Evolutionary conservation across 306 rosid genomes (phyloP), one percentile per base, ranked within the genome.

Genomic region (Aeschynomene evenia): DNA sequence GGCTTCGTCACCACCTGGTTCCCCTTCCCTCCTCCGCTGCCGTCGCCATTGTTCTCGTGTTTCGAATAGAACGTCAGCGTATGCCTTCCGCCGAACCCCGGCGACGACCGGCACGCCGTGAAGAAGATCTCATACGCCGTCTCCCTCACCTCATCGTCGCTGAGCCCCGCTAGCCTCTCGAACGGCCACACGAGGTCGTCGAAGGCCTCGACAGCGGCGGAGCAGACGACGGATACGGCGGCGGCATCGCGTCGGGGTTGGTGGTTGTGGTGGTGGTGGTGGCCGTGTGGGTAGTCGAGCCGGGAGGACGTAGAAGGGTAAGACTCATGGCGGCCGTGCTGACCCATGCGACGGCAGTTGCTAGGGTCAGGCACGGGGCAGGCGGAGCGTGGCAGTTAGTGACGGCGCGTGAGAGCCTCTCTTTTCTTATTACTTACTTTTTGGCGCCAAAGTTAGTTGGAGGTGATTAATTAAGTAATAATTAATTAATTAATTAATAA

Each of bases 1-100:
- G 90, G 94, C 16, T 87, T 84, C 28, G 82, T 81, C 76, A 78
- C 84, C 78, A 83, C 84, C 37, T 77, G 82, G 3, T 56, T 57
- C 55, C 73, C 33, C 34, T 76, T 52, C 51, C 82, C 85, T 0
- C 56, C 78, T 3, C 72, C 81, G 0, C 64, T 53, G 26, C 72
- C 60, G 1, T 51, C 73, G 0, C 74, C 63, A 13, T 22, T 63
- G 13, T 64, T 62, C 0, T 74, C 83, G 4, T 71, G 72, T 19
- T 37, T 65, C 0, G 96, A 86, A 54, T 94, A 85, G 20, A 94
- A 90, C 5, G 87, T 77, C 7, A 94, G 85, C 9, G 96, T 88
- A 21, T 81, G 85, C n/a, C 91, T 82, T 3, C 98, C 97, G 0
- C 98, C 95, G 18, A 94, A 94, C 2, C 98, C 86, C 23, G 86